Base-by-base conservation (phyloP, 2,329 filamentous ascomycete genomes). In the Diaporthe amygdali region DNA sequence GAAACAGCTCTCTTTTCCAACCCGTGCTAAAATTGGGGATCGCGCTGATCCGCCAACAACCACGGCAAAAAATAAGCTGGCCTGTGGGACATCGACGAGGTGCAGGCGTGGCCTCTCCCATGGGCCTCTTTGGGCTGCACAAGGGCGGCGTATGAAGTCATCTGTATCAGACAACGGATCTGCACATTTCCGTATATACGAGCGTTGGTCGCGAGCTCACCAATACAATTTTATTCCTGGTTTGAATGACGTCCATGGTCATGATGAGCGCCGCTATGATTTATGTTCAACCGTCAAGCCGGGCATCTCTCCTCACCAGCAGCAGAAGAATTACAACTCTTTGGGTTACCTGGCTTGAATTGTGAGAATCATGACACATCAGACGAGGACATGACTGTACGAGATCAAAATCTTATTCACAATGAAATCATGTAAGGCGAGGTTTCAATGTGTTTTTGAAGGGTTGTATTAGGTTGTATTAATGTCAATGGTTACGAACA, bases 21-120 rank as follows among this genome's bases (percentile, higher is more conserved):
- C 17, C 14, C 2, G 7, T 63, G 22, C 59, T 64, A 64, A 64
- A 64, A 37, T 64, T 64, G 59, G 59, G 4, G 30, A 12, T n/a
- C 59, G 30, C n/a, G 14, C 59, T 49, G 59, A 64, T 64, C 59
- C 44, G 41, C 41, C 59, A 64, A 64, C 59, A 20, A n/a, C n/a
- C n/a, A 37, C 59, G n/a, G 30, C 30, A 49, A 44, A 34, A 10
- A 37, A 49, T 63, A 63, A 34, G 39, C 39, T n/a, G 32, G 44
- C 59, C 59, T 37, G 44, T 64, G 44, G 30, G 37, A 64, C 59
- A 7, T 34, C 30, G 22, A 49, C 12, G 44, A 49, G 25, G 59
- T 25, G 30, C 30, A 20, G 44, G 44, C 25, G 14, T n/a, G 59
- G 59, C 20, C 59, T 2, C 17, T 30, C 1, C n/a, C n/a, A 17